A percentile compares a stretch with the other conserved stretches of the same genome.
Evolutionary conservation across 148 eudicot species (phyloP).

Genomic region (Persicaria maculosa): DNA sequence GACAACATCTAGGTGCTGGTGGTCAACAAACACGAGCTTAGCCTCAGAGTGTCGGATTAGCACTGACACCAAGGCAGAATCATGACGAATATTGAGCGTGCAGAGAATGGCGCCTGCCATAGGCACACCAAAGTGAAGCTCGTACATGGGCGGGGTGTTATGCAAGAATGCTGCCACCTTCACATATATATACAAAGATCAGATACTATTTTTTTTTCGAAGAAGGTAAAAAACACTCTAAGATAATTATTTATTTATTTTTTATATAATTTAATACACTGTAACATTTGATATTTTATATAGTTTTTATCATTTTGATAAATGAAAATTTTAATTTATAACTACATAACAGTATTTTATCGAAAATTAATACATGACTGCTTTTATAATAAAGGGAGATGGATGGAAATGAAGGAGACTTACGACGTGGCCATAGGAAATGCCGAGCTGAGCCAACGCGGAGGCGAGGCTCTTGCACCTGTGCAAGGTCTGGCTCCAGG

Average conservation of each 20-base stretch:
- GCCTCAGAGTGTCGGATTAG: constrained; percentile 54
- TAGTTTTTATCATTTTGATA: too few species aligned
- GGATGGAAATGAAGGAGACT: constrained; percentile 16
- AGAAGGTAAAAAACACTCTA: too few species aligned
- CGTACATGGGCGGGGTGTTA: constrained; percentile 65
- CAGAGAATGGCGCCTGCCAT: constrained; percentile 71
- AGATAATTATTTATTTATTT: too few species aligned
- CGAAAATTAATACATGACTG: too few species aligned
- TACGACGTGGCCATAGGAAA: constrained; percentile 45
- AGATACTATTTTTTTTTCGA: too few species aligned
- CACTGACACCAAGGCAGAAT: constrained; percentile 51
- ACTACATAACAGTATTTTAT: too few species aligned
- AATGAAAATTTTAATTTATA: too few species aligned
- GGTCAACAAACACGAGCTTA: constrained; percentile 49
- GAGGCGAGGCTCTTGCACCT: constrained; percentile 55
- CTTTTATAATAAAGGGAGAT: too few species aligned
- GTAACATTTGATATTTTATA: too few species aligned
- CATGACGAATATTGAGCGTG: constrained; percentile 59
- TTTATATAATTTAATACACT: too few species aligned
- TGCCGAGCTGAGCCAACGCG: constrained; percentile 25
- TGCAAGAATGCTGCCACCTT: constrained; percentile 66
- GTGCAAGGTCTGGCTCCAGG: constrained; percentile 46
- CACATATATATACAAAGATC: constrained; percentile 25
- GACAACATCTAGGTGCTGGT: constrained; percentile 34
- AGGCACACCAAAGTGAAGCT: constrained; percentile 71